Conservation (phyloP, 192 early-diverging fungal genomes). For the Kickxella alabastrina region DNA sequence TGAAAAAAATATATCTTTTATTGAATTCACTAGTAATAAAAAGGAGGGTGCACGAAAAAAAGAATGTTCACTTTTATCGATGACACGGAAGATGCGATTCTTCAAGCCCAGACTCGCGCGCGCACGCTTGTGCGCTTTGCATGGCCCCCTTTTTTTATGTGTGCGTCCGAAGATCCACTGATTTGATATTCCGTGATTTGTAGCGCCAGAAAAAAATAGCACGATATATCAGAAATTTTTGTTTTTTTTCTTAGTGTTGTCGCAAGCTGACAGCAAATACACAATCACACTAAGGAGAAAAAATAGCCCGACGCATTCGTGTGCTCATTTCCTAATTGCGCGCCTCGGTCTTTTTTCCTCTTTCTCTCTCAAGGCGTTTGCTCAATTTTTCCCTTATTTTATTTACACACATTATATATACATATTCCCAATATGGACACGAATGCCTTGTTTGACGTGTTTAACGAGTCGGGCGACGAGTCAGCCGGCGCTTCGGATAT, state of each 20-base stretch:
- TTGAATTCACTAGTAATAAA: neutral
- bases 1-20: neutral
- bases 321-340: conserved; percentile 10
- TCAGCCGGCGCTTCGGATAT: conserved; percentile 23
- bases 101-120: no score
- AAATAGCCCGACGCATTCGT: no score
- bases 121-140: no score
- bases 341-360: neutral
- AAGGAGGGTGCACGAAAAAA: neutral
- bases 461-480: conserved; percentile 33
- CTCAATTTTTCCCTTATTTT: neutral
- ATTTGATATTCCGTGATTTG: no score
- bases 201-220: no score
- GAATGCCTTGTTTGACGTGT: conserved; percentile 42
- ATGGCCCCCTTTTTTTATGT: no score
- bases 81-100: no score
- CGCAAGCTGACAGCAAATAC: no score
- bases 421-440: conserved; percentile 27
- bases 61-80: neutral
- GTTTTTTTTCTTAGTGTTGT: no score
- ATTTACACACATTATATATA: neutral
- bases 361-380: neutral
- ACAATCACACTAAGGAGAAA: no score
- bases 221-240: no score
- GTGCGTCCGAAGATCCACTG: no score